phyloP scores from a whole-genome alignment of 2,329 filamentous ascomycete genomes.

The Talaromyces sp. region DNA sequence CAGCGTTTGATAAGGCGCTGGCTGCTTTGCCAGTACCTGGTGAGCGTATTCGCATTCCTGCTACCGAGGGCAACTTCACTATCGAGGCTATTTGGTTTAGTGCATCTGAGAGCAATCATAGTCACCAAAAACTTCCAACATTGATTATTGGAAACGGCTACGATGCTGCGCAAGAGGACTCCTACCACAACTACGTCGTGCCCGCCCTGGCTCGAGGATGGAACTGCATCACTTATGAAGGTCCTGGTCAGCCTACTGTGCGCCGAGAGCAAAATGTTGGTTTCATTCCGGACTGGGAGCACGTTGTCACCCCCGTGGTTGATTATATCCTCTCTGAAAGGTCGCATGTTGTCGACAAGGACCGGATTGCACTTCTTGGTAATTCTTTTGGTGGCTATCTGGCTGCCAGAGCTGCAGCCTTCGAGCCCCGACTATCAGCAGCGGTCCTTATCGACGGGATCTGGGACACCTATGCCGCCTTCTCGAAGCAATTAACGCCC shows the following conservation, averaged over 20 bases:
- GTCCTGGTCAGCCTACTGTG: conserved; percentile 40
- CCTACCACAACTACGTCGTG: conserved; percentile 31
- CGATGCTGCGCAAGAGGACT: conserved; percentile 42
- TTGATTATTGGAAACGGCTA: conserved; percentile 37
- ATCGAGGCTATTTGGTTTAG: conserved; percentile 28
- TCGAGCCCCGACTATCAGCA: conserved; percentile 38
- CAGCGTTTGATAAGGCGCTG: conserved; percentile 32
- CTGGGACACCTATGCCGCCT: conserved; percentile 19
- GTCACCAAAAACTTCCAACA: conserved; percentile 25
- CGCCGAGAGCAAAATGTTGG: conserved; percentile 36
- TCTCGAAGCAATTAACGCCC: not conserved
- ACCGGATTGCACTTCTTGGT: conserved; percentile 23
- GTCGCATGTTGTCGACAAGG: not conserved
- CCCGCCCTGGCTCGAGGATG: conserved; percentile 33
- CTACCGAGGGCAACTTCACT: conserved; percentile 15
- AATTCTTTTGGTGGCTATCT: conserved; percentile 40
- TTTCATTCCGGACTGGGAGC: conserved; percentile 44
- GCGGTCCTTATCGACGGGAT: conserved; percentile 36
- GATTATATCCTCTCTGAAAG: conserved; percentile 24
- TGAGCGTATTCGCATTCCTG: conserved; percentile 21
- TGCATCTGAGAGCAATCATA: conserved; percentile 27
- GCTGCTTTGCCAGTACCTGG: not conserved
- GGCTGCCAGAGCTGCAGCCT: conserved; percentile 36
- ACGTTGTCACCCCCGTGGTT: conserved; percentile 35
- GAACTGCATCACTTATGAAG: conserved; percentile 43